phyloP scores from a whole-genome alignment of 768 basidiomycete genomes.

The Boletus patriciae region DNA sequence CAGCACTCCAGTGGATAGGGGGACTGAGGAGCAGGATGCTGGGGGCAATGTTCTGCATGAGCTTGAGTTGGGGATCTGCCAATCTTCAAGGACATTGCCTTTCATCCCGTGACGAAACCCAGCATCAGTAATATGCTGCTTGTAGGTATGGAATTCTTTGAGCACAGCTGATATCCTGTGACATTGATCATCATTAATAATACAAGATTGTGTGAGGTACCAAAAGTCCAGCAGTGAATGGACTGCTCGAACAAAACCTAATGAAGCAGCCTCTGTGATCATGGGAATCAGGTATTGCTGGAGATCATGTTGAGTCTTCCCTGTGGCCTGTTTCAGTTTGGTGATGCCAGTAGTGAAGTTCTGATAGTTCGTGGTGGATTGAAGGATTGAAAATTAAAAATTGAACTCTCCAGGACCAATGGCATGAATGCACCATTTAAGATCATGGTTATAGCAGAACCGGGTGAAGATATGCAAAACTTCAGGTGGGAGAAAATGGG shows the following conservation, averaged over 20 bases:
- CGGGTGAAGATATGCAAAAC: slow-evolving; percentile 41
- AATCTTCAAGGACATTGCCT: slow-evolving; percentile 32
- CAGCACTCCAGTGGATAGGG: slow-evolving; percentile 37
- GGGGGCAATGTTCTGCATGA: slow-evolving; percentile 35
- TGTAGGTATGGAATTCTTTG: background rate
- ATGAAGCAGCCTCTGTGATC: background rate
- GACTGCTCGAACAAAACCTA: too few species aligned
- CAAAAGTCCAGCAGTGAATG: too few species aligned
- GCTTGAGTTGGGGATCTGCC: slow-evolving; percentile 45
- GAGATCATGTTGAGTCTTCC: background rate
- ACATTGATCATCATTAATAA: background rate
- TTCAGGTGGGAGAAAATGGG: slow-evolving; percentile 36
- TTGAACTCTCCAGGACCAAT: slow-evolving; percentile 24
- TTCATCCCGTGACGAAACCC: slow-evolving; percentile 19
- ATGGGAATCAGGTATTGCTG: background rate
- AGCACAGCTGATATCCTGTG: background rate
- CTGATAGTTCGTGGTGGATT: background rate
- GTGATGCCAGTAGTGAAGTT: background rate
- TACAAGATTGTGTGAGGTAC: too few species aligned
- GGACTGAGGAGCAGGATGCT: slow-evolving; percentile 33
- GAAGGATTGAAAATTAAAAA: background rate
- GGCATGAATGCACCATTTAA: slow-evolving; percentile 38
- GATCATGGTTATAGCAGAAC: slow-evolving; percentile 40
- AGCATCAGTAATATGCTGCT: background rate
- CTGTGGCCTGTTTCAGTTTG: background rate